Percentiles rank a stretch among this genome's conserved stretches.
Evolutionary conservation across 176 grass and related monocot species (phyloP).

Genomic region (Pharus latifolius): DNA sequence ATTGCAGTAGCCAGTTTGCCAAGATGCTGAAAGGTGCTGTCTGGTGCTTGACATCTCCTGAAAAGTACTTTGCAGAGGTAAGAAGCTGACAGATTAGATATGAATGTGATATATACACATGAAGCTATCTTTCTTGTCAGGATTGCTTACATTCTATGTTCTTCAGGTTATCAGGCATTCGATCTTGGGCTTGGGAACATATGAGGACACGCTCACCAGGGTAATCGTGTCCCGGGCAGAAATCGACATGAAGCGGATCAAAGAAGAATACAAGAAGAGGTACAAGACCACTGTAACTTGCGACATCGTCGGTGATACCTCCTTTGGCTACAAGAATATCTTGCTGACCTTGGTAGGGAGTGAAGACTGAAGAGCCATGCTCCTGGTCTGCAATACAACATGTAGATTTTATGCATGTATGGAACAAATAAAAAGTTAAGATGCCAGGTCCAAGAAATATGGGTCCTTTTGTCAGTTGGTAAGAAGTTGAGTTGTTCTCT

Average conservation of each 20-base stretch:
- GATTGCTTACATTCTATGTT: background rate
- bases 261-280: slow-evolving; percentile 44
- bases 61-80: slow-evolving; percentile 85
- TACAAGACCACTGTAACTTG: slow-evolving; percentile 43
- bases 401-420: no score
- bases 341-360: slow-evolving; percentile 40
- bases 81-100: background rate
- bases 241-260: slow-evolving; percentile 67
- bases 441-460: no score
- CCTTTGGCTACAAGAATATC: slow-evolving; percentile 55
- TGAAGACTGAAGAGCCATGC: slow-evolving; percentile 1
- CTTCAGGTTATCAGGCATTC: slow-evolving; percentile 62
- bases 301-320: slow-evolving; percentile 62
- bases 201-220: slow-evolving; percentile 73
- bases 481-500: no score
- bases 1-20: slow-evolving; percentile 25
- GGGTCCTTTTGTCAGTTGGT: no score
- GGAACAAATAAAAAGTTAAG: background rate
- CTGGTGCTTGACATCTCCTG: slow-evolving; percentile 59
- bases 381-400: no score
- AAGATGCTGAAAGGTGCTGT: slow-evolving; percentile 40
- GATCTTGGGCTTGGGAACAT: slow-evolving; percentile 62
- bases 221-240: slow-evolving; percentile 62
- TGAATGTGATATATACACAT: background rate
- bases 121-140: background rate